Evolutionary conservation across 2,329 filamentous ascomycete species (phyloP), one percentile per base, ranked within the genome.

Genomic region (Alternaria arbusti): DNA sequence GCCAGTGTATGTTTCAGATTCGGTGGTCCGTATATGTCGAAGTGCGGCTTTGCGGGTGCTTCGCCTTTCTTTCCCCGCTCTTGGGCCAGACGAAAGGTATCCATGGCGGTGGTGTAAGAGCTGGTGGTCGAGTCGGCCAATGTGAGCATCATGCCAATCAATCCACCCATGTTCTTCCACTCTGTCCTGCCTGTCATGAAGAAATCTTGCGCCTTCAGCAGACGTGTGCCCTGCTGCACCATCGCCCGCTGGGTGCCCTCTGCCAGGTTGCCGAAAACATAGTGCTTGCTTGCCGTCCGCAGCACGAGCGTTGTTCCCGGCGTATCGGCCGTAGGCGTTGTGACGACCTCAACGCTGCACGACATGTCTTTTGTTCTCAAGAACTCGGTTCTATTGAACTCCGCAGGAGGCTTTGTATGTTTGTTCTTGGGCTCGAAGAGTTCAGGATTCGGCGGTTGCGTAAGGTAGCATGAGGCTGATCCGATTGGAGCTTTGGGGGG

Each of bases 271-370:
- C 96, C 96, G 74, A 99, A 91, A 15, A 97, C 71, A 79, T 99
- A 99, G 72, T 91, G 90, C 71, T 95, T 92, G 32, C 25, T 61
- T 15, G 70, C 50, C 74, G 94, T 94, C 76, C 95, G 90, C 7
- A 99, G 84, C 40, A 93, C 78, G 30, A 98, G 79, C 54, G 88
- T 87, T 3, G 93, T 92, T 57, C 95, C 95, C 1, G 90, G 88
- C 20, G 94, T 97, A 81, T 99, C 96, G 63, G 90, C 91, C 69
- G 95, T 96, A 13, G 95, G 95, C 63, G 91, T 91, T 17, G 90
- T 91, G 65, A 95, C 79, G 72, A 98, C 82, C 78, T 96, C 90
- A 60, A 94, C 84, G 72, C 84, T 88, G 76, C 86, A 90, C 71
- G 89, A 86, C 94, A 97, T 97, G 51, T 45, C 61, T 59, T 45